phyloP scores from a whole-genome alignment of 2,329 filamentous ascomycete genomes.

The Fusarium foetens region DNA sequence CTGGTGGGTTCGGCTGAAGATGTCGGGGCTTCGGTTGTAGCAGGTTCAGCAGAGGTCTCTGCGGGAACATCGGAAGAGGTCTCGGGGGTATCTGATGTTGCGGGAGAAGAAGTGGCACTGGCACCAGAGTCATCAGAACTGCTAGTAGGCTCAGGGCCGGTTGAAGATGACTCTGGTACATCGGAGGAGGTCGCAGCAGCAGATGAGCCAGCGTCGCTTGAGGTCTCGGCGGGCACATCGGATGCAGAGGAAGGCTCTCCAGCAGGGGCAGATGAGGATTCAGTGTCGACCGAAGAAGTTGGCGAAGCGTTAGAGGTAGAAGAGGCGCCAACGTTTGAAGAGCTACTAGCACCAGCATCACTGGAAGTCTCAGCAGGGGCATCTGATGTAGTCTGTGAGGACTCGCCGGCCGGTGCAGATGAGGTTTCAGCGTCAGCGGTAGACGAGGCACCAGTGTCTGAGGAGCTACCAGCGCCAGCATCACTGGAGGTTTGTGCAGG shows the following conservation, averaged over 20 bases:
- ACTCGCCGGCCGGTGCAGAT: neutral
- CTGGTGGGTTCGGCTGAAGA: neutral
- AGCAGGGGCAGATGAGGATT: neutral
- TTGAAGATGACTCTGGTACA: neutral
- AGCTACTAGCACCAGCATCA: neutral
- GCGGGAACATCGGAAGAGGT: neutral
- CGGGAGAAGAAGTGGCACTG: neutral
- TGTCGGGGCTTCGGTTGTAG: neutral
- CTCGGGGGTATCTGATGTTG: neutral
- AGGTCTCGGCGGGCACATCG: neutral
- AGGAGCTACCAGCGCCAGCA: neutral
- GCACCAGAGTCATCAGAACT: neutral
- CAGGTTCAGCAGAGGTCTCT: neutral
- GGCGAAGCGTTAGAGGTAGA: neutral
- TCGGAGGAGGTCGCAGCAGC: neutral
- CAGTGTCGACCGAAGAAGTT: neutral
- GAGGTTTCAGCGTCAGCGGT: neutral
- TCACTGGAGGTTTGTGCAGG: neutral
- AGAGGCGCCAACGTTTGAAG: fast-evolving
- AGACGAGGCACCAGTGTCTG: neutral
- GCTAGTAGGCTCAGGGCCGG: neutral
- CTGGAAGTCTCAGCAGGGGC: neutral
- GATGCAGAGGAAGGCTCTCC: neutral
- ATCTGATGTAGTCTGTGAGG: neutral
- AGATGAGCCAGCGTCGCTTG: neutral